phyloP scores from a whole-genome alignment of 129 eudicot genomes.

The Centaurea solstitialis region DNA sequence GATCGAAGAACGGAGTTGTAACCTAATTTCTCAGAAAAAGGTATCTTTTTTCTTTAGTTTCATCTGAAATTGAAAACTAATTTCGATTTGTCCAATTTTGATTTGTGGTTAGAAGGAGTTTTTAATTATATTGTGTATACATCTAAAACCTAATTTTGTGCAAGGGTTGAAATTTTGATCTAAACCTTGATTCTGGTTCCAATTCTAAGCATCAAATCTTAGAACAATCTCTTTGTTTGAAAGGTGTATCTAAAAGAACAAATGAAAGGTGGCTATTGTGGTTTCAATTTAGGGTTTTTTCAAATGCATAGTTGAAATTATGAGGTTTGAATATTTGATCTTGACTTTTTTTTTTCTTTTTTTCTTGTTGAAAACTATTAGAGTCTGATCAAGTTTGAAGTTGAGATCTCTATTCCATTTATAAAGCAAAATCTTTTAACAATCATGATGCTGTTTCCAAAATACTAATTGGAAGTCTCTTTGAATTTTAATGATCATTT shows the following conservation, averaged over 20 bases:
- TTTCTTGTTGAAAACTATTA: background rate
- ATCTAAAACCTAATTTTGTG: slow-evolving; percentile 1
- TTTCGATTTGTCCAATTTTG: background rate
- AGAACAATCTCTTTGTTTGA: background rate
- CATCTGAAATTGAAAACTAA: background rate
- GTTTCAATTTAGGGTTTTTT: slow-evolving; percentile 1
- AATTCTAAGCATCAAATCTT: background rate
- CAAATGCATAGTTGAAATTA: background rate
- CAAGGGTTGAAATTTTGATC: slow-evolving; percentile 3
- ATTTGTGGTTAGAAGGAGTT: slow-evolving; percentile 1
- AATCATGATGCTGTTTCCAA: background rate
- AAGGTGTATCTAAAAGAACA: background rate
- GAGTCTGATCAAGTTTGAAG: background rate
- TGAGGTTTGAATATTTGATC: background rate
- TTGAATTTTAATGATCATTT: background rate
- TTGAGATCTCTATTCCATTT: background rate
- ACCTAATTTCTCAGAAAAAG: slow-evolving; percentile 18
- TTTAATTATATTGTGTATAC: background rate
- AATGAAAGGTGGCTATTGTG: background rate
- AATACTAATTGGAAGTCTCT: background rate
- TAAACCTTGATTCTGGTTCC: background rate
- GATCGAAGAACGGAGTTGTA: slow-evolving; percentile 12
- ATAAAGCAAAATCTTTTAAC: background rate
- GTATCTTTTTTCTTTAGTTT: background rate
- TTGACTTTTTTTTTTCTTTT: background rate